These are phyloP conservation scores for Apiotrichum porosum DNA, from an alignment of 1,284 basidiomycete species.

Conservation along the genomic window DNA sequence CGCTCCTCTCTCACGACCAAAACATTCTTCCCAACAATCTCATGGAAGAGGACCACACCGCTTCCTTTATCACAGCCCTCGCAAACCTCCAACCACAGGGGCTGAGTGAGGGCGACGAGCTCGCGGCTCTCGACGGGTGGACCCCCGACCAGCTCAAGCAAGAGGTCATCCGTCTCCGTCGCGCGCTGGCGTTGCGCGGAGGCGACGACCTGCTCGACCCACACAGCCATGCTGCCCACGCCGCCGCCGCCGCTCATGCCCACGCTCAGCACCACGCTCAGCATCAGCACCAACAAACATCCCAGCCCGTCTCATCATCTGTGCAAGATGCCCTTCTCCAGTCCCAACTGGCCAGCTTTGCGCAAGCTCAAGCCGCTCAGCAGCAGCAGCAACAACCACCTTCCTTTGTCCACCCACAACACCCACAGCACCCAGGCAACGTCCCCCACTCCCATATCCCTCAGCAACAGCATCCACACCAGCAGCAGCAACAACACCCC, in stretches of 20 bases:
- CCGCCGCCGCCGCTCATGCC: not conserved
- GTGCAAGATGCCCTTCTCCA: not conserved
- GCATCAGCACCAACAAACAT: not conserved
- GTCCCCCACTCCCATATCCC: no score
- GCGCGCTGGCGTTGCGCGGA: constrained; percentile 5
- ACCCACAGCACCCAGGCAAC: not conserved
- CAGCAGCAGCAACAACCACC: no score
- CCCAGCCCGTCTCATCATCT: not conserved
- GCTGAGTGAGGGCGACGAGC: constrained; percentile 3
- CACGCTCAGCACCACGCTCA: no score
- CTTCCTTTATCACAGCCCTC: constrained; percentile 15
- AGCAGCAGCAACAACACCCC: no score
- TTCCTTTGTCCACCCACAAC: not conserved
- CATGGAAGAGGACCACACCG: constrained; percentile 20
- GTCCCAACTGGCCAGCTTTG: not conserved
- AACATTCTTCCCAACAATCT: no score
- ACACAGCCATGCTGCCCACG: not conserved
- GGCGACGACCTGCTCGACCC: not conserved
- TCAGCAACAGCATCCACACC: no score
- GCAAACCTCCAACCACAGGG: constrained; percentile 10
- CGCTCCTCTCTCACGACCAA: no score
- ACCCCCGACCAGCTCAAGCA: constrained; percentile 24
- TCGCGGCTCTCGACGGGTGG: constrained; percentile 23
- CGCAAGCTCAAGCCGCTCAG: no score
- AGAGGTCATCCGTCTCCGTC: constrained; percentile 30